Evolutionary conservation across 2,329 filamentous ascomycete genomes (phyloP).

Genomic region (Amphichorda felina): DNA sequence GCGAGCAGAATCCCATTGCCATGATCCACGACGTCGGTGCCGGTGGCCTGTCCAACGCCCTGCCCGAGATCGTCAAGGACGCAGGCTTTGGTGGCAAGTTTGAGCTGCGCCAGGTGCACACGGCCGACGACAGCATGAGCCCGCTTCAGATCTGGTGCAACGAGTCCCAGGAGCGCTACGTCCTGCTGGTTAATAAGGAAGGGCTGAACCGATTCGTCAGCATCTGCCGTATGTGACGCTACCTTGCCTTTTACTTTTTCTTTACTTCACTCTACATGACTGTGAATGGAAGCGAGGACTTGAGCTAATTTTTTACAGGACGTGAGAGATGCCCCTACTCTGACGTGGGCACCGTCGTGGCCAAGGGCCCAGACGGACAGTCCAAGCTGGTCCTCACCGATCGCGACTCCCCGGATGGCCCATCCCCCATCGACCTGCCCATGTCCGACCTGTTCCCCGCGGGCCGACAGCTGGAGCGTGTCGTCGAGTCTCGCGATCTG

Average conservation of each 20-base stretch:
- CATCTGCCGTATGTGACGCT: conserved; percentile 41
- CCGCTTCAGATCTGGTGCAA: conserved; percentile 97
- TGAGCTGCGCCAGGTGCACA: conserved; percentile 89
- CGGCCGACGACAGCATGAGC: conserved; percentile 81
- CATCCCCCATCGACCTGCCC: conserved; percentile 75
- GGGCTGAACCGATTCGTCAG: conserved; percentile 64
- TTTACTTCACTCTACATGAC: too few relatives aligned
- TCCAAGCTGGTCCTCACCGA: conserved; percentile 72
- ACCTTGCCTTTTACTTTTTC: conserved; percentile 1
- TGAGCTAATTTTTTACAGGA: conserved; percentile 25
- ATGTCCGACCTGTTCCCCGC: conserved; percentile 85
- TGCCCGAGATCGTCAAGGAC: conserved; percentile 86
- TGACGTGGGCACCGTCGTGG: conserved; percentile 68
- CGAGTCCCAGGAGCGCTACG: conserved; percentile 93
- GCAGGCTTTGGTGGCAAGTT: conserved; percentile 84
- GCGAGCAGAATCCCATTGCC: conserved; percentile 76
- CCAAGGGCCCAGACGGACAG: conserved; percentile 48
- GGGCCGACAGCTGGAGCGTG: conserved; percentile 67
- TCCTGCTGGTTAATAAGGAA: conserved; percentile 74
- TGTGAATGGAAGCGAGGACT: too few relatives aligned
- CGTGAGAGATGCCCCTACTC: conserved; percentile 90
- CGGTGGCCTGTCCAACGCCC: conserved; percentile 62
- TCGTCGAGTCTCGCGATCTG: conserved; percentile 58
- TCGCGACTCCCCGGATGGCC: conserved; percentile 61
- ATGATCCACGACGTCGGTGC: conserved; percentile 98